Conservation (phyloP, 1,139 yeast species). For the Geotrichum carabidarum region DNA sequence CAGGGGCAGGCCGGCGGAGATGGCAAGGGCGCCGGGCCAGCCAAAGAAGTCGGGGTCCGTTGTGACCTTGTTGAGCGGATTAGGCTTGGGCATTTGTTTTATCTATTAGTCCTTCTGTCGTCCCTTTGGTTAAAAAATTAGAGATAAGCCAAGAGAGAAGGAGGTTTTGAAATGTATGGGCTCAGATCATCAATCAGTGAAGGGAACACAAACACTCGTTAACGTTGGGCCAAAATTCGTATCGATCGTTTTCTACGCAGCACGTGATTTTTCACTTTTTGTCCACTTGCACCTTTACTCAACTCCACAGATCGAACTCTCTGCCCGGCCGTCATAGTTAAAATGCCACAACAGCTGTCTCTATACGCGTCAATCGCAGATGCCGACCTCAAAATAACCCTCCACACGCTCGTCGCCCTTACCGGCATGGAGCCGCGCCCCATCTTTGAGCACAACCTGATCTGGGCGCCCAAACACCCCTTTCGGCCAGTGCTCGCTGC, state of each 20-base stretch:
- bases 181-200: neutral
- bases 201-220: neutral
- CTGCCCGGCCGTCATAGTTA: neutral
- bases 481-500: slow-evolving; percentile 33
- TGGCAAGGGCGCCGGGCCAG: slow-evolving; percentile 60
- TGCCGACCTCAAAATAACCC: slow-evolving; percentile 33
- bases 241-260: slow-evolving; percentile 1
- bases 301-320: neutral
- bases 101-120: no score
- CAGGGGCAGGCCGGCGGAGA: slow-evolving; percentile 63
- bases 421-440: slow-evolving; percentile 36
- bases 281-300: neutral
- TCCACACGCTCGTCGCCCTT: slow-evolving; percentile 36
- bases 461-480: slow-evolving; percentile 35
- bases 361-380: slow-evolving; percentile 33
- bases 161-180: neutral
- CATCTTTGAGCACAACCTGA: slow-evolving; percentile 29
- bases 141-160: neutral
- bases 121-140: no score
- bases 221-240: neutral
- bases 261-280: neutral
- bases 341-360: slow-evolving; percentile 38
- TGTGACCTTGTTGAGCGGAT: slow-evolving; percentile 62
- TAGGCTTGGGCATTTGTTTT: slow-evolving; percentile 15
- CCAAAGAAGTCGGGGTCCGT: slow-evolving; percentile 73